Base-by-base conservation (phyloP, 176 grass and related monocot genomes). In the Cenchrus purpureus region DNA sequence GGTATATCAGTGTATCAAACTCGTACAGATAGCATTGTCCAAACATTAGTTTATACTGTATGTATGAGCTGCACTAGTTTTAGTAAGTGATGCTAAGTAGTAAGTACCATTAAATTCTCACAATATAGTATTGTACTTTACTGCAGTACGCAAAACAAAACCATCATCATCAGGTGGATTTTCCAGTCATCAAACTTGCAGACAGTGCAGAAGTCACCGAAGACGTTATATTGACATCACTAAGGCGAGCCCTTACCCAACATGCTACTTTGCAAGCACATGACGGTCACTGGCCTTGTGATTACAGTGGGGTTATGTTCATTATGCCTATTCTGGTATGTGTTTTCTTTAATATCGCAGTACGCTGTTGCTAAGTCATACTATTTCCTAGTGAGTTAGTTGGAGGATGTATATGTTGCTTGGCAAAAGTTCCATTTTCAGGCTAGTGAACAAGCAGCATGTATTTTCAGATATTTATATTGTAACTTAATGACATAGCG, bases 271-370 rank as follows among this genome's bases (percentile, higher is more conserved):
- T 73, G 10, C 71, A 73, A 73, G 71, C 71, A 73, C 46, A 53
- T 32, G 48, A 73, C 8, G 71, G 71, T 32, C 71, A 73, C 5
- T 73, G 71, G 71, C 71, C 71, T 53, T 31, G 71, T 12, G 49
- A 73, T 53, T 73, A 52, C 4, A 73, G 71, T 17, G 71, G 71
- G 7, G 7, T 73, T 8, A 51, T 73, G 71, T 73, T 73, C 71
- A 53, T 73, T 17, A 73, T 73, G 69, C 48, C 71, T 10, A 52
- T 53, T 32, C 0, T 73, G 49, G 71, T 73, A 52, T 0, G n/a
- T 16, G 0, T 32, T 31, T 32, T 12, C 4, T 64, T 31, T 31
- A 11, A 5, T 31, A 5, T 31, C 14, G 50, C 7, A 14, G 2
- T 14, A 52, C 3, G 13, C 11, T 12, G 7, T 14, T 13, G 2